Evolutionary conservation across 78 protist species (phyloP).

Genomic region (Speleostelium caveatum): DNA sequence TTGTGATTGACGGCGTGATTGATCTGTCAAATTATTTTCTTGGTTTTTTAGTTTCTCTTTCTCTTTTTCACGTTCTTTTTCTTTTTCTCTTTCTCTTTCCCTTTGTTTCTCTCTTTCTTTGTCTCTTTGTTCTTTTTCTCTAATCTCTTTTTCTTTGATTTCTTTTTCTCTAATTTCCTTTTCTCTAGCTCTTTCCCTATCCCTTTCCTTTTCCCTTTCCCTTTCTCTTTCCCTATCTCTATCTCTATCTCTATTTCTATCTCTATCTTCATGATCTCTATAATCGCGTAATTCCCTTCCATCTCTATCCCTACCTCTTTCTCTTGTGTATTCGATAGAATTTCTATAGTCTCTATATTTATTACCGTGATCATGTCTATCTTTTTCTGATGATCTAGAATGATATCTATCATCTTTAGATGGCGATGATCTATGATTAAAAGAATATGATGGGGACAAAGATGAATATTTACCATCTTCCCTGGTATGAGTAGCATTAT

Average conservation of each 20-base stretch:
- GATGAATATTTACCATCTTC: background rate
- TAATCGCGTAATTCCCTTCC: too few species aligned
- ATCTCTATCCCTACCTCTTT: constrained; percentile 18
- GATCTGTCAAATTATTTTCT: background rate
- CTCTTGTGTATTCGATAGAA: constrained; percentile 3
- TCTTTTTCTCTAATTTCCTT: background rate
- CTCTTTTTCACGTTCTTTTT: background rate
- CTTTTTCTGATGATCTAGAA: constrained; percentile 18
- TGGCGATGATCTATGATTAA: background rate
- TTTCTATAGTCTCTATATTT: constrained; percentile 8
- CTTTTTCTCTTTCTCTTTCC: constrained; percentile 3
- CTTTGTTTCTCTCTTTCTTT: constrained; percentile 1
- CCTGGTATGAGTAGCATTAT: too few species aligned
- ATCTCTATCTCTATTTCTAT: constrained; percentile 60
- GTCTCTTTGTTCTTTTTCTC: constrained; percentile 16
- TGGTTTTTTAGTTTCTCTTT: background rate
- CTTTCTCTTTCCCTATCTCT: constrained; percentile 1
- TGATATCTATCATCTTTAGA: background rate
- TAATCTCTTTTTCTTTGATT: background rate
- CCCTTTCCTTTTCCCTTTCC: background rate
- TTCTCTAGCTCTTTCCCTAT: constrained; percentile 7
- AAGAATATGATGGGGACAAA: background rate
- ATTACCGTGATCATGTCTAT: constrained; percentile 7
- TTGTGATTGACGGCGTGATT: background rate
- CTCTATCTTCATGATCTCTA: too few species aligned